Evolutionary conservation across 1,139 yeast genomes (phyloP), one percentile per base, ranked within the genome.

Genomic region (Yamadazyma triangularis): DNA sequence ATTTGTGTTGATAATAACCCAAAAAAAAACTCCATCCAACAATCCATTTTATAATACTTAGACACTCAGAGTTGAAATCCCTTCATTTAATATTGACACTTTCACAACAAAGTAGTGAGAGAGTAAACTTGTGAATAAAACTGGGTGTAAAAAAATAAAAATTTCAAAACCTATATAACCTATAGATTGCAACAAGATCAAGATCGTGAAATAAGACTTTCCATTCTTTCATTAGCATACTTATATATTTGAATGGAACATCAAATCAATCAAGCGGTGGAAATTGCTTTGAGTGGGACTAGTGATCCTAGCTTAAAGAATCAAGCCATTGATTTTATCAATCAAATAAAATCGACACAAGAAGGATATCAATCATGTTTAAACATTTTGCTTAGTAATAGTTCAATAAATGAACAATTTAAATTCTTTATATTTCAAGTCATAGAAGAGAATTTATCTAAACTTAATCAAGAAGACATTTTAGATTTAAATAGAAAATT

Each of bases 381-480:
- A 16, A 73, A 77, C 5, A 64, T 91, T 29, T 66, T 88, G 37
- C 58, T 54, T 25, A 28, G 44, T 9, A 34, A 39, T 9, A 16
- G 26, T 3, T 16, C 31, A 22, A 47, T 68, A 51, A 66, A 67
- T 35, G 77, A 75, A 32, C 72, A 77, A 31, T 69, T 76, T 28
- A 75, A 82, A 48, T 88, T 88, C 54, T 86, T 88, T 50, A 75
- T 88, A 7, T 71, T 83, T 36, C 96, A 91, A 56, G 93, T 88
- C 12, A 65, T 89, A 13, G 83, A 79, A 36, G 86, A 79, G 38
- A 71, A 76, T 40, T 61, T 84, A 29, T 70, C 74, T 8, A 58
- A 54, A 32, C 58, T 85, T 37, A 47, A 56, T 12, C 53, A 60
- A 15, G 74, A 72, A 24, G 77, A 78, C 43, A 58, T 73, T 26